Conservation (phyloP, 2,329 filamentous ascomycete species). For the Neocucurbitaria cava region DNA sequence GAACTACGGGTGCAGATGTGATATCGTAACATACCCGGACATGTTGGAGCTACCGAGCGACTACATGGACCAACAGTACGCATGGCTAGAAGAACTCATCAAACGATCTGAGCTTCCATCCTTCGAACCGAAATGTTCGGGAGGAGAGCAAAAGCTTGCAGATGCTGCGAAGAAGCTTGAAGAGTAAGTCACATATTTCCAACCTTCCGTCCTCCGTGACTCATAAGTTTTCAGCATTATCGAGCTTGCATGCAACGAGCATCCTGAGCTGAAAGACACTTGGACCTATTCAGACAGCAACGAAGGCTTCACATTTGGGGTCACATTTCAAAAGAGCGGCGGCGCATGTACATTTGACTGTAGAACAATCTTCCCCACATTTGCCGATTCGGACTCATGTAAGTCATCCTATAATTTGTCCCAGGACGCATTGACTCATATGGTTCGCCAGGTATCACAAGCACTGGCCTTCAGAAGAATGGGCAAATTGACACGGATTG, state of each 20-base stretch:
- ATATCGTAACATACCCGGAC: not conserved
- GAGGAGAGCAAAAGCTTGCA: not conserved
- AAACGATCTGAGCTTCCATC: not conserved
- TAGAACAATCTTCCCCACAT: not conserved
- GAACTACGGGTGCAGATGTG: not conserved
- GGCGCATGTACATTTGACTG: not conserved
- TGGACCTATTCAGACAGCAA: not conserved
- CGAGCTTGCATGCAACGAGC: not conserved
- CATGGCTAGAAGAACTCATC: slow-evolving; percentile 6
- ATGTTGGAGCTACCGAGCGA: not conserved
- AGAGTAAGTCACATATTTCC: not conserved
- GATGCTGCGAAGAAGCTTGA: not conserved
- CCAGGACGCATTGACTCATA: not conserved
- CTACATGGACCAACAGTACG: slow-evolving; percentile 8
- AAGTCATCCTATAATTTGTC: not conserved
- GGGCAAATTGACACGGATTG: not conserved
- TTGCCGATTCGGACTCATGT: not conserved
- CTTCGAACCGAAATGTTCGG: not conserved
- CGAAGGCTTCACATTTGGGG: not conserved
- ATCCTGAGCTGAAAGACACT: not conserved
- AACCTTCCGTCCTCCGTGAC: not conserved
- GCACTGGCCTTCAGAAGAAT: not conserved
- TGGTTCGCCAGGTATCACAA: not conserved
- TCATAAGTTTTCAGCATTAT: not conserved
- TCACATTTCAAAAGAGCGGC: not conserved